These are phyloP conservation scores for Carpinus viminea DNA, from an alignment of 306 rosid species.

Conservation along the genomic window DNA sequence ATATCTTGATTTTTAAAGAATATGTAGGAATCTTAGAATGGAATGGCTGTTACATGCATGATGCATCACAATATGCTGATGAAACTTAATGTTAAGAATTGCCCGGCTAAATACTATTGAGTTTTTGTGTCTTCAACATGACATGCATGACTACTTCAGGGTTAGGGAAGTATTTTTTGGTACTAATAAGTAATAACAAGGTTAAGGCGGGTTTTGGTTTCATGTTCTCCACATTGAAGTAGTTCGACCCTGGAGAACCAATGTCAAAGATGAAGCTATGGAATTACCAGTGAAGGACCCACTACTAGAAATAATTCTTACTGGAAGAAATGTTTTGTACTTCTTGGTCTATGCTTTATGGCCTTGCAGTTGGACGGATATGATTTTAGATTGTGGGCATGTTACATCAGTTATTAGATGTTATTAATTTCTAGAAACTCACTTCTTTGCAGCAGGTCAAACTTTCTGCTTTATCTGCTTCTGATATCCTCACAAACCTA, in stretches of 20 bases:
- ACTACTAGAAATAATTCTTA: neutral
- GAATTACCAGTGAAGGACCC: neutral
- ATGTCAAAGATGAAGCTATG: neutral
- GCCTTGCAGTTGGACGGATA: neutral
- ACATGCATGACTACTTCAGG: neutral
- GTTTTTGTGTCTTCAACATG: no score
- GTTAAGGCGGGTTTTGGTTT: neutral
- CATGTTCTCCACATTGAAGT: neutral
- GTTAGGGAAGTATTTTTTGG: neutral
- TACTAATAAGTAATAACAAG: neutral
- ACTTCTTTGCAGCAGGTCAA: neutral
- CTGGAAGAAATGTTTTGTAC: neutral
- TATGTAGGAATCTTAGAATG: neutral
- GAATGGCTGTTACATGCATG: neutral
- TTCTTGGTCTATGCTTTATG: neutral
- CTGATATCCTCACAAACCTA: neutral
- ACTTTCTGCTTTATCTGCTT: neutral
- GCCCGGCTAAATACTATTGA: no score
- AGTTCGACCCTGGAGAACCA: neutral
- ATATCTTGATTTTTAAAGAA: neutral
- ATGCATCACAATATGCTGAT: neutral
- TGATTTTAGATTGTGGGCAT: neutral
- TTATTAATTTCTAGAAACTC: neutral
- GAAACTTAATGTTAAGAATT: neutral
- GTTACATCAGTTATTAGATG: neutral